Conservation (phyloP, 345 rosid genomes). For the Chamaenerion angustifolium region DNA sequence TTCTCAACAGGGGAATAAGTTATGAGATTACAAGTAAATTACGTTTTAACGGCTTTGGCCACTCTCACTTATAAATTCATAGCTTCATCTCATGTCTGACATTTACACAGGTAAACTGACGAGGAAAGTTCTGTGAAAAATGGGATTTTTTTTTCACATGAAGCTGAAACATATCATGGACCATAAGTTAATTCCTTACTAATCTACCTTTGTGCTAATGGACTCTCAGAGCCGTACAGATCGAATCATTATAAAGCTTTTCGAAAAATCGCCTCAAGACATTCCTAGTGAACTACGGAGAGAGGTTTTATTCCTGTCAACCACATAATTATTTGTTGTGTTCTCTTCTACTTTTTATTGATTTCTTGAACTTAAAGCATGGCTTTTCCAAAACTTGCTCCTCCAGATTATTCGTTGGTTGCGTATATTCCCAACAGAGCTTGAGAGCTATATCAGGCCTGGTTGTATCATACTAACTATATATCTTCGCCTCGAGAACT, state of each 20-base stretch:
- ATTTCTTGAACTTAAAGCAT: conserved; percentile 4
- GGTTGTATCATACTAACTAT: conserved; percentile 59
- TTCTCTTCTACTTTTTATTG: not conserved
- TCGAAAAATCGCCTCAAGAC: conserved; percentile 8
- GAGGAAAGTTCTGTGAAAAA: no score
- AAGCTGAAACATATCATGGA: no score
- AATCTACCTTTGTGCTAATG: not conserved
- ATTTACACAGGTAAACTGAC: no score
- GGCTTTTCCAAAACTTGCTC: not conserved
- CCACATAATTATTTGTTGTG: not conserved
- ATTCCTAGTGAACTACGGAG: conserved; percentile 5
- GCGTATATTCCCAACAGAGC: conserved; percentile 50
- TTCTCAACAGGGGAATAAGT: no score
- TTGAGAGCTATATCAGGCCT: conserved; percentile 68
- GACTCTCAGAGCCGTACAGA: conserved; percentile 7
- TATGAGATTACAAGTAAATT: not conserved
- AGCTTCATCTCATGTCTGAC: not conserved
- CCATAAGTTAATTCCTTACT: no score
- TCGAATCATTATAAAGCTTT: conserved; percentile 9
- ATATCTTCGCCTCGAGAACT: conserved; percentile 36
- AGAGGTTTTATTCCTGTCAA: conserved; percentile 1
- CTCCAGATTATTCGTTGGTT: conserved; percentile 60
- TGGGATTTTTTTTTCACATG: no score
- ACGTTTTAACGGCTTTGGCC: not conserved
- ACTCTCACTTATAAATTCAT: not conserved